Percentiles rank a stretch among this genome's conserved stretches.
Conservation (phyloP, 495 filamentous ascomycete genomes). For the Aspergillus mulundensis region DNA sequence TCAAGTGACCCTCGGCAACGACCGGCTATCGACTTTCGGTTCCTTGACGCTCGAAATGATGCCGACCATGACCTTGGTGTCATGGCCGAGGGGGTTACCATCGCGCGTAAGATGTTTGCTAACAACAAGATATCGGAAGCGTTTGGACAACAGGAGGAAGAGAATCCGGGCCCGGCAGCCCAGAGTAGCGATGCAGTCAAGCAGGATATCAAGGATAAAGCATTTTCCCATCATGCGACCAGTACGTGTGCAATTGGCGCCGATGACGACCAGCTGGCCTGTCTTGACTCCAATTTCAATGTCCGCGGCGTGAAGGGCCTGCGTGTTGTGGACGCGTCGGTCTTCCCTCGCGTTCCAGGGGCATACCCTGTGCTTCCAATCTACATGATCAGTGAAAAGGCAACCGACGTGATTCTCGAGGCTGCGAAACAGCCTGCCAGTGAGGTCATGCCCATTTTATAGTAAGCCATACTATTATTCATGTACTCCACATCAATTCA, state of each 20-base stretch:
- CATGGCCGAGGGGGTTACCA: background rate
- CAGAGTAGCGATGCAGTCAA: background rate
- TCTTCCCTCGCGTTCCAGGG: background rate
- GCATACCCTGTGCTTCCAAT: background rate
- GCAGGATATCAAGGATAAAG: background rate
- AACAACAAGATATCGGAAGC: background rate
- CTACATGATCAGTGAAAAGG: background rate
- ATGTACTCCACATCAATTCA: too few relatives aligned
- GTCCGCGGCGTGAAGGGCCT: background rate
- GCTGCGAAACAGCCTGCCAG: background rate
- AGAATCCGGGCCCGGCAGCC: background rate
- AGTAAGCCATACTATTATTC: too few relatives aligned
- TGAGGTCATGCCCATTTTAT: too few relatives aligned
- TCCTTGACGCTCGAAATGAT: background rate
- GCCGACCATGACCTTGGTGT: background rate
- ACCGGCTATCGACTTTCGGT: background rate
- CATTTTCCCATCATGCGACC: background rate
- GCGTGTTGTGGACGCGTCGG: background rate
- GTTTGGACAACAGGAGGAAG: background rate
- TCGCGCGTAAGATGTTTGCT: background rate
- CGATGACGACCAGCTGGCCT: background rate
- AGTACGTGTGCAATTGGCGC: background rate
- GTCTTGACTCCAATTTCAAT: background rate
- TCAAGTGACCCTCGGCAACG: background rate
- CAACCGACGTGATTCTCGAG: background rate